phyloP scores from a whole-genome alignment of 1,284 basidiomycete species.

The Heterobasidion occidentale region DNA sequence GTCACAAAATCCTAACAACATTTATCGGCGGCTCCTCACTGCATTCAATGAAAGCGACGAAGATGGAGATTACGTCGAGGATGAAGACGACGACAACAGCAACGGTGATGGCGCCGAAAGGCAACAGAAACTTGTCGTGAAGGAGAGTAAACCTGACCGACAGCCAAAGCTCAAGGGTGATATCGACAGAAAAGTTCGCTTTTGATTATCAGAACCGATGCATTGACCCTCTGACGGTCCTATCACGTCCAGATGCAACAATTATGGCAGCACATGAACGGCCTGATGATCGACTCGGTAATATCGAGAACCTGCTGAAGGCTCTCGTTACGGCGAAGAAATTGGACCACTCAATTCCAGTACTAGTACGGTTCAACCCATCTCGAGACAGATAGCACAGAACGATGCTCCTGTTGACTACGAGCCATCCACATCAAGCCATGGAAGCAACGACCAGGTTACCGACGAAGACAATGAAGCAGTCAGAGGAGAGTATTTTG shows the following conservation, averaged over 20 bases:
- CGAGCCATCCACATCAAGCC: too few relatives aligned
- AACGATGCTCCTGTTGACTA: too few relatives aligned
- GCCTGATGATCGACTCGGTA: background rate
- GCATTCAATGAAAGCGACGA: background rate
- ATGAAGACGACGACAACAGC: background rate
- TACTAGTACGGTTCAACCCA: too few relatives aligned
- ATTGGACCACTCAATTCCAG: too few relatives aligned
- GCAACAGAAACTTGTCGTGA: background rate
- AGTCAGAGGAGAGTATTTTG: too few relatives aligned
- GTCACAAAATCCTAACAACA: slow-evolving; percentile 1
- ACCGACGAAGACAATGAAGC: too few relatives aligned
- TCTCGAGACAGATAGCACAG: too few relatives aligned
- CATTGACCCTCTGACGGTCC: background rate
- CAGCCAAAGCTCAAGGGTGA: slow-evolving; percentile 1
- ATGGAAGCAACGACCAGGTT: too few relatives aligned
- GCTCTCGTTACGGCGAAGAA: background rate
- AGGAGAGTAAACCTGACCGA: background rate
- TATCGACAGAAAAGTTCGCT: slow-evolving; percentile 1
- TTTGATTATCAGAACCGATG: background rate
- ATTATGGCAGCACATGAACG: background rate
- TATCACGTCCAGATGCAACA: background rate
- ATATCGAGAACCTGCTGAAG: background rate
- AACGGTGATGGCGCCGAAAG: background rate
- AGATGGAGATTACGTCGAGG: background rate
- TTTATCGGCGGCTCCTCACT: background rate